Conservation (phyloP, 1,139 yeast species). For the Yamadazyma dushanensis region DNA sequence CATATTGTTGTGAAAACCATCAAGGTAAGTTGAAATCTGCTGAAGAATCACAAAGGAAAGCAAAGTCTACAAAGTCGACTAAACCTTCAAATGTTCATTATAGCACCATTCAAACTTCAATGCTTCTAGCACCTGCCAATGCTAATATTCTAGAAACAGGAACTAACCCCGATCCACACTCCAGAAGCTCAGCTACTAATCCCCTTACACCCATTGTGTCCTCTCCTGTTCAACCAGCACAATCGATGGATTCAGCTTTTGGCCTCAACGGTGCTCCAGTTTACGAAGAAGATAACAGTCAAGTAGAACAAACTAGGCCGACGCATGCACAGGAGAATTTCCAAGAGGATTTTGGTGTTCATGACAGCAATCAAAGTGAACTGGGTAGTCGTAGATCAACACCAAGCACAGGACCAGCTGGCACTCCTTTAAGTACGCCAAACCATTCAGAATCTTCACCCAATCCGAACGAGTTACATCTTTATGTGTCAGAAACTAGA, state of each 20-base stretch:
- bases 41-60: conserved; percentile 43
- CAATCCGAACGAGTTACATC: conserved; percentile 23
- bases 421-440: conserved; percentile 2
- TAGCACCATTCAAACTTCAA: conserved; percentile 38
- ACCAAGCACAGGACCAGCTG: not conserved
- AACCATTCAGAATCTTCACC: not conserved
- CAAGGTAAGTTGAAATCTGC: conserved; percentile 43
- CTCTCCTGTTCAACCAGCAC: conserved; percentile 5
- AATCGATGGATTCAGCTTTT: conserved; percentile 6
- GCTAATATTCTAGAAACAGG: conserved; percentile 5
- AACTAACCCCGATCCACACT: conserved; percentile 7
- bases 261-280: conserved; percentile 17
- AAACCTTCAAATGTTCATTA: conserved; percentile 30
- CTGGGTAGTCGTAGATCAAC: conserved; percentile 2
- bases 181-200: conserved; percentile 8
- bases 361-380: not conserved
- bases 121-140: conserved; percentile 19
- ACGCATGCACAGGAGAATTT: conserved; percentile 27
- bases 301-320: conserved; percentile 24
- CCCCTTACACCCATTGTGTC: conserved; percentile 10
- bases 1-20: conserved; percentile 60
- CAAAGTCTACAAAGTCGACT: conserved; percentile 11
- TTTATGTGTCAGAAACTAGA: conserved; percentile 70
- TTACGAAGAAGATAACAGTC: conserved; percentile 14
- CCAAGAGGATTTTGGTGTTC: conserved; percentile 33